Base-by-base conservation (phyloP, 2,329 filamentous ascomycete genomes). In the Plenodomus tracheiphilus region DNA sequence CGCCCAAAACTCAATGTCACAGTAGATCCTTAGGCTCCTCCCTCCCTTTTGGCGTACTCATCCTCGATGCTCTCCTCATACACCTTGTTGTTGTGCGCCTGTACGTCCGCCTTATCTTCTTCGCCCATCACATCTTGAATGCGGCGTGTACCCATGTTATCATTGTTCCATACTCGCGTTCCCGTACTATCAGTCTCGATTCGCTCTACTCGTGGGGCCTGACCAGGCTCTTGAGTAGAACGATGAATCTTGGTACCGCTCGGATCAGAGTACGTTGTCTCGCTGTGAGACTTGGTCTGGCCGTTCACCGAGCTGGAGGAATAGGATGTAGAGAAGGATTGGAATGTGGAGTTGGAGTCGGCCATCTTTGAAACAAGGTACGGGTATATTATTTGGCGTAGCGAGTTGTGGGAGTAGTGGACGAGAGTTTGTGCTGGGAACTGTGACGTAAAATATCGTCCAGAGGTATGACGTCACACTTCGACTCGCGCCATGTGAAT, bases 31-130 rank as follows among this genome's bases (percentile, higher is more conserved):
- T 57, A 75, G 36, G 73, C 74, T 38, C 74, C 74, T 9, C 74
- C 73, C 56, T 76, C 73, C 21, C 72, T 61, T 68, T 76, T 76
- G 2, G 73, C 74, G 59, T 75, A 76, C 52, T 76, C 74, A 1
- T 74, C 73, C 57, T 75, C 72, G 53, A 76, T 76, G 18, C 61
- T 64, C 58, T 75, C 70, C 49, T 71, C 69, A 52, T 74, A 75
- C 45, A 69, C 37, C 55, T 64, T 70, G 48, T 72, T 71, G 2
- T 62, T 68, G 34, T 65, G 68, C 2, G 62, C 61, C 39, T 72
- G 68, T 1, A 46, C 28, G 11, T 32, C 6, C 28, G 9, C 13
- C 28, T 32, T 38, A 8, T 70, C 61, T 41, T 71, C 64, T 36
- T 66, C 54, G 18, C 68, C 64, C 1, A 62, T 70, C 28, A 70